phyloP scores from a whole-genome alignment of 495 filamentous ascomycete genomes.

The Amniculicola lignicola region DNA sequence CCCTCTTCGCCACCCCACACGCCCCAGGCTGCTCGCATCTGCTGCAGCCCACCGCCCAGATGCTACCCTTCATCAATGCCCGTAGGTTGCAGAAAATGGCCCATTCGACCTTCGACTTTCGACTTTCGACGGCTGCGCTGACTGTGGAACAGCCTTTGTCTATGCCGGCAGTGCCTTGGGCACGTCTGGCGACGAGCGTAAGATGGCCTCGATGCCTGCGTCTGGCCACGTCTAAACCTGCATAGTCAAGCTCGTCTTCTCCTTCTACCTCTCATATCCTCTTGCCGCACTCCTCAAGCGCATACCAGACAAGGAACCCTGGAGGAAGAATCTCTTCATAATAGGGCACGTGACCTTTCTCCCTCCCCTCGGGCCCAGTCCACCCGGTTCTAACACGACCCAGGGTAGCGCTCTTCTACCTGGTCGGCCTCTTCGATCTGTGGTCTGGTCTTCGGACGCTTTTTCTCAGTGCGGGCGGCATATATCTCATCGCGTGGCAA shows the following conservation, averaged over 20 bases:
- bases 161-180: constrained; percentile 64
- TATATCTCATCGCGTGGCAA: constrained; percentile 81
- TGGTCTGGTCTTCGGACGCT: constrained; percentile 84
- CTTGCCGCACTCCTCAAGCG: constrained; percentile 86
- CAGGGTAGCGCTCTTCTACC: constrained; percentile 79
- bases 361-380: background rate
- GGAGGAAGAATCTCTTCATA: constrained; percentile 86
- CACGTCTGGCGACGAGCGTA: constrained; percentile 84
- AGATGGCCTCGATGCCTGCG: constrained; percentile 30
- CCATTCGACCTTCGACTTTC: no score
- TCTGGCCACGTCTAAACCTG: constrained; percentile 23
- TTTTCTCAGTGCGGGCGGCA: constrained; percentile 69
- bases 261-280: constrained; percentile 90
- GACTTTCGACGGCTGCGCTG: no score
- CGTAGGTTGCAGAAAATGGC: constrained; percentile 50
- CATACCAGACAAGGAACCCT: constrained; percentile 79
- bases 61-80: constrained; percentile 84
- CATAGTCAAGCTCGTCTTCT: constrained; percentile 86
- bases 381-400: background rate
- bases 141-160: constrained; percentile 60
- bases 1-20: background rate
- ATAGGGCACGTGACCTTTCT: constrained; percentile 55
- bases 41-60: constrained; percentile 45
- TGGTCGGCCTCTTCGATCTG: constrained; percentile 91
- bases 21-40: no score